A percentile compares a stretch with the other conserved stretches of the same genome.
phyloP scores from a whole-genome alignment of 2,329 filamentous ascomycete genomes.

The Knoxdaviesia proteae region DNA sequence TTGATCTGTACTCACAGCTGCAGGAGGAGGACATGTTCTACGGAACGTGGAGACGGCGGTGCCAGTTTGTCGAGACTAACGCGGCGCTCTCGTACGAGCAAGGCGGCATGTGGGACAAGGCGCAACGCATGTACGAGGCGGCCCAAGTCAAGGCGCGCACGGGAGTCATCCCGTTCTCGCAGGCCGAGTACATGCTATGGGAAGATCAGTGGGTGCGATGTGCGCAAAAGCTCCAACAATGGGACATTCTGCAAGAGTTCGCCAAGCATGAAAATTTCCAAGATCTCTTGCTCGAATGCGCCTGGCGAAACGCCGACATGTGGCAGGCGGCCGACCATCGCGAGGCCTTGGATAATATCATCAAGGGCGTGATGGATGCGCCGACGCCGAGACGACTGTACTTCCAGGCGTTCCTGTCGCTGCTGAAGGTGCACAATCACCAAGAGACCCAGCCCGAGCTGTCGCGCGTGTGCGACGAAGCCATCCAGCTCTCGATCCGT shows the following conservation, averaged over 20 bases:
- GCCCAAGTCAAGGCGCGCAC: constrained; percentile 95
- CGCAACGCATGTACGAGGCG: constrained; percentile 87
- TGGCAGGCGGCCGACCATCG: constrained; percentile 76
- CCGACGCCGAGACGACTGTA: constrained; percentile 85
- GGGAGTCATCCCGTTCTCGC: constrained; percentile 86
- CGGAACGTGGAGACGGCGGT: constrained; percentile 84
- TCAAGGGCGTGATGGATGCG: constrained; percentile 94
- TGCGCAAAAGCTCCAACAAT: constrained; percentile 94
- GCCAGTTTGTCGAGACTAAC: constrained; percentile 94
- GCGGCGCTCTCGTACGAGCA: constrained; percentile 95
- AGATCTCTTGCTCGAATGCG: constrained; percentile 82
- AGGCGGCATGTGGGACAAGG: constrained; percentile 98
- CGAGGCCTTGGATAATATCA: constrained; percentile 76
- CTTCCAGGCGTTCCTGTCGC: constrained; percentile 95
- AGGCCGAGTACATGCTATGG: constrained; percentile 97
- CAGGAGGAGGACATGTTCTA: constrained; percentile 97
- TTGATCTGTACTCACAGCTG: constrained; percentile 74
- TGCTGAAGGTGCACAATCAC: constrained; percentile 85
- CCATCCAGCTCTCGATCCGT: constrained; percentile 86
- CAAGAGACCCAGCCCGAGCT: constrained; percentile 58
- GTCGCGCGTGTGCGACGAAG: constrained; percentile 79
- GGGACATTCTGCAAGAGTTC: constrained; percentile 94
- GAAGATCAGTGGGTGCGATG: constrained; percentile 98
- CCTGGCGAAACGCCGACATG: constrained; percentile 87
- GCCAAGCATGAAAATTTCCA: constrained; percentile 98